These are phyloP conservation scores for Raffaelea deltoideospora DNA, from an alignment of 2,329 filamentous ascomycete species.

Conservation along the genomic window DNA sequence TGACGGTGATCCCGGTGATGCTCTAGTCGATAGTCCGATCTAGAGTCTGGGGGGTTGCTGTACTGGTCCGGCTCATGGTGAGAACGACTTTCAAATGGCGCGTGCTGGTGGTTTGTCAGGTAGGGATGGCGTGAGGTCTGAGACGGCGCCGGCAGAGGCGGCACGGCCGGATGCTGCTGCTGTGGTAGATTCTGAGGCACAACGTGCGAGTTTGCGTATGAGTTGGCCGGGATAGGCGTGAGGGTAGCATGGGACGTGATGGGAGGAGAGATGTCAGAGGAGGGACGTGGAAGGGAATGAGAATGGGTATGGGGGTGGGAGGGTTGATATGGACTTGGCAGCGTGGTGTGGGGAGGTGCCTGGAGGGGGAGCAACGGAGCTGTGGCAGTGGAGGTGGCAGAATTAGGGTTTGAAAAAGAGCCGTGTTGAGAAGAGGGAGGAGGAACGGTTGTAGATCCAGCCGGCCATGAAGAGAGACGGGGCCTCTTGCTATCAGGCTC, in stretches of 20 bases:
- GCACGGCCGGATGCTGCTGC: not conserved
- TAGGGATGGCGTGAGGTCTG: slow-evolving; percentile 9
- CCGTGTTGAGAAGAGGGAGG: slow-evolving; percentile 18
- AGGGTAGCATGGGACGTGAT: slow-evolving; percentile 1
- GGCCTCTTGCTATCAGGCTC: slow-evolving; percentile 44
- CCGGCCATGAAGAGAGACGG: slow-evolving; percentile 34
- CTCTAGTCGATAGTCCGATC: too few species aligned
- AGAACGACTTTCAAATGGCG: slow-evolving; percentile 30
- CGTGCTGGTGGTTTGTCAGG: slow-evolving; percentile 14
- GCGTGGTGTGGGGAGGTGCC: slow-evolving; percentile 20
- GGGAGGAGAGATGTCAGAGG: not conserved
- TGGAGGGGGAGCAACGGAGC: slow-evolving; percentile 10
- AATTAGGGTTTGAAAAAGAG: slow-evolving; percentile 30
- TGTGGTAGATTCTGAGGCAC: too few species aligned
- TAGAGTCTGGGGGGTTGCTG: slow-evolving; percentile 37
- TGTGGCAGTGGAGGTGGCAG: slow-evolving; percentile 7
- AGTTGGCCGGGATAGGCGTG: not conserved
- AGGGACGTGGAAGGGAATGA: slow-evolving; percentile 11
- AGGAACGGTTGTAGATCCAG: slow-evolving; percentile 23
- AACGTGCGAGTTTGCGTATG: too few species aligned
- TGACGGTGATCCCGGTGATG: slow-evolving; percentile 23
- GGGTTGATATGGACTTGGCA: slow-evolving; percentile 23
- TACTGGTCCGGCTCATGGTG: slow-evolving; percentile 41
- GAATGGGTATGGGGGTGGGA: slow-evolving; percentile 20
- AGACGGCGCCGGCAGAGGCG: slow-evolving; percentile 8